Evolutionary conservation across 176 grass and related monocot genomes (phyloP).

Genomic region (Zizania latifolia): DNA sequence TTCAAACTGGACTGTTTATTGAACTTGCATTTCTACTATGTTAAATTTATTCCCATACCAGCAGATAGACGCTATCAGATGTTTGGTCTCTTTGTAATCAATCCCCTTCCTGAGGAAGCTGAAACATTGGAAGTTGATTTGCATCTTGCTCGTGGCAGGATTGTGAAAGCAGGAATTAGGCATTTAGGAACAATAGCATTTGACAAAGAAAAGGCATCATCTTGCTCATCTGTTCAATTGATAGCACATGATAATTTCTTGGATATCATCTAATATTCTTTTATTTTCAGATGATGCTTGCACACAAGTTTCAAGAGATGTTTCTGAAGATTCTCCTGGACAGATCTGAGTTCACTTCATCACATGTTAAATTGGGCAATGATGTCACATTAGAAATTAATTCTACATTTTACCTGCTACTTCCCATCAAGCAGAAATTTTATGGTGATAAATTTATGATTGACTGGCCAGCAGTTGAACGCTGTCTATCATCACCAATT

Average conservation of each 20-base stretch:
- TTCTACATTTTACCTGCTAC: slow-evolving; percentile 78
- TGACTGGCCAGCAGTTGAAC: slow-evolving; percentile 69
- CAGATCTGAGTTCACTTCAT: slow-evolving; percentile 60
- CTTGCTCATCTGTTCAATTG: slow-evolving; percentile 21
- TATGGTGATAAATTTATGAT: slow-evolving; percentile 49
- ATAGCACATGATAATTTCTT: slow-evolving; percentile 9
- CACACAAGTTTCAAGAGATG: slow-evolving; percentile 88
- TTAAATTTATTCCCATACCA: slow-evolving; percentile 71
- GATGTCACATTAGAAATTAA: slow-evolving; percentile 22
- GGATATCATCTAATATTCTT: slow-evolving; percentile 16
- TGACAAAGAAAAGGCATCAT: slow-evolving; percentile 62
- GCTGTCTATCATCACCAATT: slow-evolving; percentile 72
- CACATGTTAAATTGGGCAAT: slow-evolving; percentile 54
- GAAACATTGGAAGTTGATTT: slow-evolving; percentile 77
- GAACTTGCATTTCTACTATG: slow-evolving; percentile 77
- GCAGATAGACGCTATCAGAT: slow-evolving; percentile 73
- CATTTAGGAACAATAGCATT: slow-evolving; percentile 52
- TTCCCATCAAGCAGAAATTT: slow-evolving; percentile 64
- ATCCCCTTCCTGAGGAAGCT: slow-evolving; percentile 69
- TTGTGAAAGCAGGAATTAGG: slow-evolving; percentile 68
- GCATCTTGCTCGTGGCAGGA: slow-evolving; percentile 72
- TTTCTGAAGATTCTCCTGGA: slow-evolving; percentile 83
- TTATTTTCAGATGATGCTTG: slow-evolving; percentile 58
- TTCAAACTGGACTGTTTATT: slow-evolving; percentile 38
- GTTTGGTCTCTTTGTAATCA: slow-evolving; percentile 87